Base-by-base conservation (phyloP, 371 early-diverging fungal species). In the Synchytrium microbalum region DNA sequence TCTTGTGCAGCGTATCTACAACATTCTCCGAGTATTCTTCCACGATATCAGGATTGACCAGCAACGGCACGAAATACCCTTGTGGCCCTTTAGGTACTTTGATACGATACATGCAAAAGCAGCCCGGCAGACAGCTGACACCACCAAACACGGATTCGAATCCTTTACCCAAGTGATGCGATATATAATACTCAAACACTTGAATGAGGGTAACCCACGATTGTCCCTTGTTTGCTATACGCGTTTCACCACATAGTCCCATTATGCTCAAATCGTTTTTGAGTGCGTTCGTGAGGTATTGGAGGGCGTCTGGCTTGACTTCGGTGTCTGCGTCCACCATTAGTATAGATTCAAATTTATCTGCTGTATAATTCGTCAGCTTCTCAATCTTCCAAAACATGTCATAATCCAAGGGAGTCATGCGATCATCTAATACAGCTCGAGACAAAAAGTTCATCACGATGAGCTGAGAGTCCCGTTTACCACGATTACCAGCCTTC, bases 241-340 rank as follows among this genome's bases (percentile, higher is more conserved):
- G 72, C 67, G 89, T 79, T 64, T 87, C 87, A 30, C 88, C 88
- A 64, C 86, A 87, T n/a, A 87, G 73, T 29, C 87, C 89, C 84
- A 89, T 85, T 65, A 88, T 78, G 1, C 75, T 73, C 28, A 75
- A 72, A 72, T 89, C 88, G 54, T 77, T 70, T 33, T 75, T 70
- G 78, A 89, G 75, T 46, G 77, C 79, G 3, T 87, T 81, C 26
- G 92, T 84, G 67, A 78, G 68, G 59, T 92, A 86, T 59, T 86
- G 87, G 27, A 96, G 73, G 3, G 90, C 86, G 71, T 94, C 88
- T 0, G 87, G 81, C 63, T 76, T 71, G 52, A 90, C 85, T 28
- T 83, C 81, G 1, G 98, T 98, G 69, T 98, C 96, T 0, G 98
- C 96, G 71, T 96, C 98, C 2, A 98, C 92, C 92, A 96, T 95